Conservation (phyloP, 352 stramenopile genomes). For the Elongisporangium anandrum region DNA sequence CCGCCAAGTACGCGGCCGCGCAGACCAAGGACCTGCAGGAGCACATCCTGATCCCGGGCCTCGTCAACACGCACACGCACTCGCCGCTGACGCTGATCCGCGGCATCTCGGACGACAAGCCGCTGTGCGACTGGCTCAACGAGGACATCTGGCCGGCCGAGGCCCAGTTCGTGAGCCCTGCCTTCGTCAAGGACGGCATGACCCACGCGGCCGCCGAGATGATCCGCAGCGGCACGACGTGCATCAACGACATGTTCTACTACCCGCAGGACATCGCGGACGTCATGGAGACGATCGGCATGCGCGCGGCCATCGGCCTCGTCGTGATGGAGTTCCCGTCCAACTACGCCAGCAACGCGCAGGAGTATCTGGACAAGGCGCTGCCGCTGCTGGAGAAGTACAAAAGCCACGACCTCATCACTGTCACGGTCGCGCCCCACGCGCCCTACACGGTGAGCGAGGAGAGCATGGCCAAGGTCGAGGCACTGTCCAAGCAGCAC, state of each 20-base stretch:
- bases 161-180: slow-evolving; percentile 58
- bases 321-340: slow-evolving; percentile 76
- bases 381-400: slow-evolving; percentile 59
- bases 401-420: slow-evolving; percentile 53
- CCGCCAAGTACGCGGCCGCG: slow-evolving; percentile 36
- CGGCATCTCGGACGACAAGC: slow-evolving; percentile 85
- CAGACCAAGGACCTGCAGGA: slow-evolving; percentile 39
- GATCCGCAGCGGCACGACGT: slow-evolving; percentile 84
- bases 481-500: slow-evolving; percentile 38
- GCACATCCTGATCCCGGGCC: slow-evolving; percentile 79
- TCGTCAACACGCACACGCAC: slow-evolving; percentile 88
- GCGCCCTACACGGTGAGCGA: slow-evolving; percentile 85
- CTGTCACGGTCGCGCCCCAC: slow-evolving; percentile 69
- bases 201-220: slow-evolving; percentile 84
- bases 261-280: slow-evolving; percentile 53
- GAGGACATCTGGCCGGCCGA: slow-evolving; percentile 88
- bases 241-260: slow-evolving; percentile 92
- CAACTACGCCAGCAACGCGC: slow-evolving; percentile 42
- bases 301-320: slow-evolving; percentile 66
- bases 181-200: slow-evolving; percentile 74
- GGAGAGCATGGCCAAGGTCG: slow-evolving; percentile 29
- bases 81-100: slow-evolving; percentile 84
- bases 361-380: slow-evolving; percentile 78
- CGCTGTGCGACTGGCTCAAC: slow-evolving; percentile 74
- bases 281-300: slow-evolving; percentile 56